Evolutionary conservation across 805 yeast genomes (phyloP).

Genomic region (Kodamaea restingae): DNA sequence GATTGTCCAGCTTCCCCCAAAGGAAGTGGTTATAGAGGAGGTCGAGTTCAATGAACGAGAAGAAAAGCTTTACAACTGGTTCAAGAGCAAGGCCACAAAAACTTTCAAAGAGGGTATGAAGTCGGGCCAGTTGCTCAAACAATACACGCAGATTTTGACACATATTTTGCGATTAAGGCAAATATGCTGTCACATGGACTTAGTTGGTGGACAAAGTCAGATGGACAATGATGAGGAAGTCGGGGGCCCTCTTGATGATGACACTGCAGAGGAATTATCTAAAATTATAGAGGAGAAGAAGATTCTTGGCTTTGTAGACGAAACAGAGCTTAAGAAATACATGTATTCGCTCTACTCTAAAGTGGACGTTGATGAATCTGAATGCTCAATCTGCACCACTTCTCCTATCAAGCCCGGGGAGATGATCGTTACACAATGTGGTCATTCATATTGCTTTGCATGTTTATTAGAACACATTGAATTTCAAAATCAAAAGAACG

Average conservation of each 20-base stretch:
- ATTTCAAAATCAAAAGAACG: conserved; percentile 51
- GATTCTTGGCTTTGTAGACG: conserved; percentile 17
- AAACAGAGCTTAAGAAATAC: conserved; percentile 17
- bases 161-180: conserved; percentile 83
- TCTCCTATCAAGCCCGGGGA: conserved; percentile 54
- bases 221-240: conserved; percentile 37
- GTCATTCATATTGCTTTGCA: conserved; percentile 71
- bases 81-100: conserved; percentile 61
- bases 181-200: conserved; percentile 77
- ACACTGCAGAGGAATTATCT: conserved; percentile 1
- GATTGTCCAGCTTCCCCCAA: conserved; percentile 71
- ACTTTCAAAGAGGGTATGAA: conserved; percentile 57
- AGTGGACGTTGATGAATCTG: conserved; percentile 44
- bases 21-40: conserved; percentile 65
- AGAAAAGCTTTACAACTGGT: conserved; percentile 58
- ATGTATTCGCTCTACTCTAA: conserved; percentile 28
- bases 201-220: conserved; percentile 51
- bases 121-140: conserved; percentile 64
- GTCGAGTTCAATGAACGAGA: conserved; percentile 67
- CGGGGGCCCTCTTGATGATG: conserved; percentile 3
- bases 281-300: conserved; percentile 10
- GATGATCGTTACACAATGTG: conserved; percentile 67
- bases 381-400: conserved; percentile 82
- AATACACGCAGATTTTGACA: conserved; percentile 74
- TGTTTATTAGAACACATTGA: conserved; percentile 75